Conservation (phyloP, 164 flowering plant species). For the Buxus sempervirens region DNA sequence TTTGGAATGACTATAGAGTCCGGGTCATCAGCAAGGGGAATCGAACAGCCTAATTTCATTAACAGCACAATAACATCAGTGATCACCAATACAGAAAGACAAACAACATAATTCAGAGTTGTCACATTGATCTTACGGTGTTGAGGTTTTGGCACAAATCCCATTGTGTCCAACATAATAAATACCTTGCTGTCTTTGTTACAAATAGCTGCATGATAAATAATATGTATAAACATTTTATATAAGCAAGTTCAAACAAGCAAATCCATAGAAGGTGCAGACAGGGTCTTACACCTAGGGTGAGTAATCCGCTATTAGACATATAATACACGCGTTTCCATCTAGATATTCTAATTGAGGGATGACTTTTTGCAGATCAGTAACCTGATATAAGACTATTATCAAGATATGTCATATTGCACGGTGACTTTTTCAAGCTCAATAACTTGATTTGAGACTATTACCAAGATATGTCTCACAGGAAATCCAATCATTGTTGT, state of each 20-base stretch:
- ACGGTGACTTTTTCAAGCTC: too few species aligned
- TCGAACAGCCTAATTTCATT: conserved; percentile 62
- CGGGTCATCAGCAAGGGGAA: conserved; percentile 71
- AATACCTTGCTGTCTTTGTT: conserved; percentile 79
- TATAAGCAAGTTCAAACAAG: conserved; percentile 1
- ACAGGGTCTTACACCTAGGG: neutral
- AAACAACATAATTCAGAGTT: neutral
- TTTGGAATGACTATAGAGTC: conserved; percentile 63
- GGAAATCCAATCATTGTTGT: too few species aligned
- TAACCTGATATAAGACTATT: too few species aligned
- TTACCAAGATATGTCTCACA: too few species aligned
- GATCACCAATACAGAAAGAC: neutral
- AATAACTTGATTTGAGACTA: too few species aligned
- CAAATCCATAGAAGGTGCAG: neutral
- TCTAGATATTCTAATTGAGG: too few species aligned
- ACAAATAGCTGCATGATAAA: conserved; percentile 69
- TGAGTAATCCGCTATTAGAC: too few species aligned
- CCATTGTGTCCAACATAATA: conserved; percentile 57
- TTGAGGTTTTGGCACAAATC: conserved; percentile 60
- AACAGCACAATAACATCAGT: conserved; percentile 13
- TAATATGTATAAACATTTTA: neutral
- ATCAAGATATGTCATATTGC: too few species aligned
- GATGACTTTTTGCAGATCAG: too few species aligned
- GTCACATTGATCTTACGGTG: conserved; percentile 65
- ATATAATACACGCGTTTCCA: too few species aligned